Conservation (phyloP, 495 filamentous ascomycete species). For the Jackrogersella minutella region DNA sequence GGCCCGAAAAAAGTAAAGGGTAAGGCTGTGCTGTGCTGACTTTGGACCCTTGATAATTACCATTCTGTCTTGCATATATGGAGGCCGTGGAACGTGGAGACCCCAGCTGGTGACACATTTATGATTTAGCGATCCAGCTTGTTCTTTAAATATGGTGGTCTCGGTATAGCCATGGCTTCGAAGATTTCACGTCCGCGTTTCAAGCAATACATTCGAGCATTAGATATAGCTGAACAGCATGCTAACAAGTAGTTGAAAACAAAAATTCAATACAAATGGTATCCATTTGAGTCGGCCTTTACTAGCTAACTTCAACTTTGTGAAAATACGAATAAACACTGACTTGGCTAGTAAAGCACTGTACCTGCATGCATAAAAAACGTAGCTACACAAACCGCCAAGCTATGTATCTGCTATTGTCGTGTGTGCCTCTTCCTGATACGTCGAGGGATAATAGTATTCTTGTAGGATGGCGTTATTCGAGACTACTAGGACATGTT, state of each 20-base stretch:
- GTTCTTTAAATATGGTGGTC: not conserved
- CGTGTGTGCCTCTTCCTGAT: slow-evolving; percentile 5
- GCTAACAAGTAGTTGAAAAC: not conserved
- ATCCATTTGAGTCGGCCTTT: not conserved
- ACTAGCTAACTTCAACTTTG: not conserved
- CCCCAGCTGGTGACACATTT: not conserved
- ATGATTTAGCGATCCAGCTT: not conserved
- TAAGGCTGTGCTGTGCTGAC: not conserved
- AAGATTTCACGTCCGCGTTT: slow-evolving; percentile 15
- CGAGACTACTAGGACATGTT: not conserved
- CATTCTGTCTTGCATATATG: slow-evolving; percentile 25
- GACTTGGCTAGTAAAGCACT: not conserved
- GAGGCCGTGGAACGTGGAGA: slow-evolving; percentile 12
- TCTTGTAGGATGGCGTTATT: slow-evolving; percentile 6
- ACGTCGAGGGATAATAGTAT: not conserved
- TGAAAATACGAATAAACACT: not conserved
- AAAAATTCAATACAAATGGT: slow-evolving; percentile 1
- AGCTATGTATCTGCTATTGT: not conserved
- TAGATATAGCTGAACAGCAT: slow-evolving; percentile 7
- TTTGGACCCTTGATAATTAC: slow-evolving; percentile 29
- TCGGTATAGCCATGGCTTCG: not conserved
- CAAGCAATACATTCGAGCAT: not conserved
- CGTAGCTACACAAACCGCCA: not conserved
- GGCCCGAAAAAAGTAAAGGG: slow-evolving; percentile 55
- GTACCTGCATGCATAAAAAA: not conserved